phyloP scores from a whole-genome alignment of 129 eudicot species.

The Flaveria bidentis region DNA sequence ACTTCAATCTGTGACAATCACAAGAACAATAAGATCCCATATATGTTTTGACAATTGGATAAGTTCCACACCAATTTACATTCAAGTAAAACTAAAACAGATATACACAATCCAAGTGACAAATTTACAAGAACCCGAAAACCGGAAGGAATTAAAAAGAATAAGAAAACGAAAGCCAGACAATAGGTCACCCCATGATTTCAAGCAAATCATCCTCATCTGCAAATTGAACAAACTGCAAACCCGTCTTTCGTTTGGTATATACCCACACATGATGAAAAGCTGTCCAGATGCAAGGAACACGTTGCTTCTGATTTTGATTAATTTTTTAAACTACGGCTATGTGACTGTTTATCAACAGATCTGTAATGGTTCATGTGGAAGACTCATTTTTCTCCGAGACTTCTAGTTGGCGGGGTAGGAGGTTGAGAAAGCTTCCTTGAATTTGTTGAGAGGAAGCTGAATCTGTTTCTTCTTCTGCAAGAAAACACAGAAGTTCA shows the following conservation, averaged over 20 bases:
- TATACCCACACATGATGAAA: constrained; percentile 37
- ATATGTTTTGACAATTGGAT: constrained; percentile 30
- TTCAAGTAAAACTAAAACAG: constrained; percentile 27
- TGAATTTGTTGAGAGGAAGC: constrained; percentile 60
- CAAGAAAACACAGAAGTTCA: constrained; percentile 19
- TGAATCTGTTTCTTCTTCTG: constrained; percentile 68
- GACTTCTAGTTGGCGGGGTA: constrained; percentile 55
- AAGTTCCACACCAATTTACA: constrained; percentile 43
- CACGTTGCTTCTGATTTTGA: constrained; percentile 29
- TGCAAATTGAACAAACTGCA: constrained; percentile 40
- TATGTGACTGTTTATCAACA: constrained; percentile 43
- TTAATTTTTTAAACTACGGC: constrained; percentile 34
- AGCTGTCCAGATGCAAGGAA: constrained; percentile 32
- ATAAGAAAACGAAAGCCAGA: not conserved
- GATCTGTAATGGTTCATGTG: constrained; percentile 29
- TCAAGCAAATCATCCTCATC: constrained; percentile 38
- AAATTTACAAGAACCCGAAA: constrained; percentile 32
- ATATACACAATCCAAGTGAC: constrained; percentile 37
- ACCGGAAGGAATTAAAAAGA: not conserved
- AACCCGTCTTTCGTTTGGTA: constrained; percentile 40
- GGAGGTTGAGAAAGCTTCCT: constrained; percentile 78
- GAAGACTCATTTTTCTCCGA: constrained; percentile 46
- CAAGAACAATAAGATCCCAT: constrained; percentile 20
- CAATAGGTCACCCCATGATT: constrained; percentile 2
- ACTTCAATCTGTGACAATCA: not conserved